A percentile compares a stretch with the other conserved stretches of the same genome.
Evolutionary conservation across 306 rosid genomes (phyloP).

Genomic region (Cercis canadensis): DNA sequence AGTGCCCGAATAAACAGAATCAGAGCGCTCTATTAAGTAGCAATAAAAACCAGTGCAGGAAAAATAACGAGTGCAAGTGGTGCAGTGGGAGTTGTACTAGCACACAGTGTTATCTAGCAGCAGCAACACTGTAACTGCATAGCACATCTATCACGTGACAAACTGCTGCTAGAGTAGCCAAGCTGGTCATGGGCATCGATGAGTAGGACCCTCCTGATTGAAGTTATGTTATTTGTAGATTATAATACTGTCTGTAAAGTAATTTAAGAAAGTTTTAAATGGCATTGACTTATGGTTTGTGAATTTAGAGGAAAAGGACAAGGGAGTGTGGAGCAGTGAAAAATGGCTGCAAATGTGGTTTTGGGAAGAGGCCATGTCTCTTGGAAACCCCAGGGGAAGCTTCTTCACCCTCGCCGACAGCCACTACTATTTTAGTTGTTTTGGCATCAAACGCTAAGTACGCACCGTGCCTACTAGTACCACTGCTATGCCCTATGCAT

Average conservation of each 20-base stretch:
- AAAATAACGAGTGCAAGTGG: neutral
- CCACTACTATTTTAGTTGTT: neutral
- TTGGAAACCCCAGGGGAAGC: conserved; percentile 41
- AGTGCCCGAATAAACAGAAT: too few relatives aligned
- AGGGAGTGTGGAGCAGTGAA: conserved; percentile 22
- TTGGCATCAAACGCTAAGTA: too few relatives aligned
- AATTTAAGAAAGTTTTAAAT: too few relatives aligned
- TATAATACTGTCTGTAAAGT: too few relatives aligned
- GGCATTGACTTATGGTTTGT: too few relatives aligned
- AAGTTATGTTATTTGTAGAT: too few relatives aligned
- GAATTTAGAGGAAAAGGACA: neutral
- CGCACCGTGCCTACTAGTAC: too few relatives aligned
- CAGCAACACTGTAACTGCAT: too few relatives aligned
- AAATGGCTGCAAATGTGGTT: conserved; percentile 26
- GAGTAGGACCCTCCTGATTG: too few relatives aligned
- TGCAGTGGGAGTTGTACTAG: neutral
- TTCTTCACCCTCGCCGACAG: conserved; percentile 52
- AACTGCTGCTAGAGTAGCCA: neutral
- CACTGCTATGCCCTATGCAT: too few relatives aligned
- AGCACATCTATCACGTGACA: neutral
- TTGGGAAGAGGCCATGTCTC: conserved; percentile 7
- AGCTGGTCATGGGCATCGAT: neutral
- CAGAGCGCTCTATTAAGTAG: too few relatives aligned
- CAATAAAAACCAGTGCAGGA: too few relatives aligned
- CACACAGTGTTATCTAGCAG: neutral